A percentile compares a stretch with the other conserved stretches of the same genome.
Evolutionary conservation across 2,329 filamentous ascomycete genomes (phyloP).

Genomic region (Pestalotiopsis sp.): DNA sequence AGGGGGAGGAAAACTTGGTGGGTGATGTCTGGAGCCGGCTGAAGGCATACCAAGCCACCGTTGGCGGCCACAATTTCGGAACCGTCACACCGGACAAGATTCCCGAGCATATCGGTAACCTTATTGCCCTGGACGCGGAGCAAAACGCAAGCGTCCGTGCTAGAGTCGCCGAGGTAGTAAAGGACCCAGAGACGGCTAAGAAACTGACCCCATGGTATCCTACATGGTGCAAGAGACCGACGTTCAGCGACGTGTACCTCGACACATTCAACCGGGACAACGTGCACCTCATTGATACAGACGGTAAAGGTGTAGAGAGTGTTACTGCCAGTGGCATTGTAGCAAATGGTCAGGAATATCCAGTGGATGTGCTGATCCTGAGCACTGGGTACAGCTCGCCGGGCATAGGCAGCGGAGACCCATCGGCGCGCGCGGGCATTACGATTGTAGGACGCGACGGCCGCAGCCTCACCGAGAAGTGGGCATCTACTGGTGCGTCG

Average conservation of each 20-base stretch:
- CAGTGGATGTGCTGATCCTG: constrained; percentile 37
- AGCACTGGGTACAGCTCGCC: constrained; percentile 41
- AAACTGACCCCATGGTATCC: constrained; percentile 60
- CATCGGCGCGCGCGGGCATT: constrained; percentile 5
- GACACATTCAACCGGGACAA: constrained; percentile 59
- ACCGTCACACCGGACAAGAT: constrained; percentile 10
- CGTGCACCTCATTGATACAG: constrained; percentile 63
- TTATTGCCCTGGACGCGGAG: constrained; percentile 4
- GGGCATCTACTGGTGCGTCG: constrained; percentile 2
- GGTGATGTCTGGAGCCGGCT: constrained; percentile 5
- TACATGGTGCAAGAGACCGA: constrained; percentile 64
- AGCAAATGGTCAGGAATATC: constrained; percentile 48
- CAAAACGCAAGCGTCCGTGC: constrained; percentile 37
- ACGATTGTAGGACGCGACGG: constrained; percentile 2
- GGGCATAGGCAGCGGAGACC: constrained; percentile 3
- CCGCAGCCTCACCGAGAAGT: constrained; percentile 5
- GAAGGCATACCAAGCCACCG: neutral
- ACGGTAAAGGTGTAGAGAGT: constrained; percentile 51
- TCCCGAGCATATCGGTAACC: constrained; percentile 4
- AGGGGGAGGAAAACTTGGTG: constrained; percentile 9
- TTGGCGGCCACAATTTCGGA: constrained; percentile 1
- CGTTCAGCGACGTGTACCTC: constrained; percentile 64
- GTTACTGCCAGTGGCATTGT: constrained; percentile 50
- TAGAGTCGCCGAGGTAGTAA: neutral
- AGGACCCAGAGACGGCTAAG: constrained; percentile 5